A percentile compares a stretch with the other conserved stretches of the same genome.
Evolutionary conservation across 2,329 filamentous ascomycete species (phyloP).

Genomic region (Dactylellina drechsleri): DNA sequence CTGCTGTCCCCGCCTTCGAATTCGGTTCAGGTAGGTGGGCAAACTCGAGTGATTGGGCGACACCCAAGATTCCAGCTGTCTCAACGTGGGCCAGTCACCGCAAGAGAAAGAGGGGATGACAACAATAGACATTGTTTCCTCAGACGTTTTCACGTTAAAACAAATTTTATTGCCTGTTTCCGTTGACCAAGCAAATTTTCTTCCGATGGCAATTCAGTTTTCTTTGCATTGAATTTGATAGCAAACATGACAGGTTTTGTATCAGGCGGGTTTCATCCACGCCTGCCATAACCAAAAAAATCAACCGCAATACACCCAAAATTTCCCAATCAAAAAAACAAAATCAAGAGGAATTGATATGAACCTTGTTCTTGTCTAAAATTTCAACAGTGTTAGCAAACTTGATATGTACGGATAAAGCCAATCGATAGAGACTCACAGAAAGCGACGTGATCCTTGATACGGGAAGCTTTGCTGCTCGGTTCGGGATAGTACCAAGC

Average conservation of each 20-base stretch:
- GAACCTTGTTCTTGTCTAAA: constrained; percentile 47
- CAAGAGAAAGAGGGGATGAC: constrained; percentile 17
- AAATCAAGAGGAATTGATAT: constrained; percentile 25
- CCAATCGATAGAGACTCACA: constrained; percentile 63
- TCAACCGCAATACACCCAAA: constrained; percentile 20
- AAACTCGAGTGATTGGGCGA: constrained; percentile 51
- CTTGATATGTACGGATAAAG: background rate
- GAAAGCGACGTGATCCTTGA: constrained; percentile 70
- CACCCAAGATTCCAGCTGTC: constrained; percentile 23
- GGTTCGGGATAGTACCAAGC: constrained; percentile 71
- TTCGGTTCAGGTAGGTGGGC: constrained; percentile 43
- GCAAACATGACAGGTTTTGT: constrained; percentile 44
- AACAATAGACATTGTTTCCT: constrained; percentile 47
- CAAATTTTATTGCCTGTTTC: background rate
- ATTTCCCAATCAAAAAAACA: constrained; percentile 2
- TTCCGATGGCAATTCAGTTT: background rate
- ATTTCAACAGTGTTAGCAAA: background rate
- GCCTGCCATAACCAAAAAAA: background rate
- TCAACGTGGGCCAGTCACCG: constrained; percentile 39
- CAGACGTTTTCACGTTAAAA: constrained; percentile 1
- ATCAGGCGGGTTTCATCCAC: constrained; percentile 38
- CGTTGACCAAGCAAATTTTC: background rate
- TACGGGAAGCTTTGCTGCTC: constrained; percentile 65
- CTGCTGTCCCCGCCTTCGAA: constrained; percentile 34
- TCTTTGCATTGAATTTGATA: constrained; percentile 3